Conservation (phyloP, 352 stramenopile genomes). For the Phytophthora pisi region DNA sequence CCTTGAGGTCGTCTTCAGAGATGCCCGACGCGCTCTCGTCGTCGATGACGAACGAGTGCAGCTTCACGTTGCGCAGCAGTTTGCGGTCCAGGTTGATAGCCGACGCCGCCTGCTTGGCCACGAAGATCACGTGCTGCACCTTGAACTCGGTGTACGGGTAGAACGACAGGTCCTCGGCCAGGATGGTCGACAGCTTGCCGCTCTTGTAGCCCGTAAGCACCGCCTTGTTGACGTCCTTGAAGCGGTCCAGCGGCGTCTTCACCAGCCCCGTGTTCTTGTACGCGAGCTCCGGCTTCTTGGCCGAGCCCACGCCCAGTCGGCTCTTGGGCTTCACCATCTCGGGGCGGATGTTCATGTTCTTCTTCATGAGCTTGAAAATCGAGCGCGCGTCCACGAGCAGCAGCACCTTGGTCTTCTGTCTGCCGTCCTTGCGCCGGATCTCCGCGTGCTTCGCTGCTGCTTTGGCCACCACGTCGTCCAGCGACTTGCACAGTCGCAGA, state of each 20-base stretch:
- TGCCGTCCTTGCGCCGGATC: constrained; percentile 61
- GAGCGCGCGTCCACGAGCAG: constrained; percentile 57
- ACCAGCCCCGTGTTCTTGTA: constrained; percentile 70
- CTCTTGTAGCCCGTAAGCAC: constrained; percentile 63
- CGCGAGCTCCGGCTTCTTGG: constrained; percentile 56
- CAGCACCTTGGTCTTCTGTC: constrained; percentile 74
- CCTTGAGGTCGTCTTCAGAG: constrained; percentile 39
- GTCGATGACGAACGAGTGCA: constrained; percentile 64
- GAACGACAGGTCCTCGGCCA: constrained; percentile 70
- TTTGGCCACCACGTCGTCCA: constrained; percentile 56
- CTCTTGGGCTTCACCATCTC: constrained; percentile 65
- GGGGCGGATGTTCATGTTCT: constrained; percentile 57
- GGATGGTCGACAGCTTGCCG: constrained; percentile 63
- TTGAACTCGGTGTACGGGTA: constrained; percentile 64
- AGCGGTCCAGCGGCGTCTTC: constrained; percentile 76
- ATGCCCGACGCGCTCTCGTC: constrained; percentile 40
- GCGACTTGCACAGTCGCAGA: constrained; percentile 47
- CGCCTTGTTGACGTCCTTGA: constrained; percentile 66
- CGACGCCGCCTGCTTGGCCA: constrained; percentile 52
- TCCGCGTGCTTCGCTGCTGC: constrained; percentile 48
- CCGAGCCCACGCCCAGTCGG: constrained; percentile 59
- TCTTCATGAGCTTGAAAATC: constrained; percentile 69
- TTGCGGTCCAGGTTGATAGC: constrained; percentile 55
- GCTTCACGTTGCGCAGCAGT: constrained; percentile 43
- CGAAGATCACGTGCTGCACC: constrained; percentile 65